These are phyloP conservation scores for Gossypium arboreum DNA, from an alignment of 345 rosid genomes.

Conservation along the genomic window DNA sequence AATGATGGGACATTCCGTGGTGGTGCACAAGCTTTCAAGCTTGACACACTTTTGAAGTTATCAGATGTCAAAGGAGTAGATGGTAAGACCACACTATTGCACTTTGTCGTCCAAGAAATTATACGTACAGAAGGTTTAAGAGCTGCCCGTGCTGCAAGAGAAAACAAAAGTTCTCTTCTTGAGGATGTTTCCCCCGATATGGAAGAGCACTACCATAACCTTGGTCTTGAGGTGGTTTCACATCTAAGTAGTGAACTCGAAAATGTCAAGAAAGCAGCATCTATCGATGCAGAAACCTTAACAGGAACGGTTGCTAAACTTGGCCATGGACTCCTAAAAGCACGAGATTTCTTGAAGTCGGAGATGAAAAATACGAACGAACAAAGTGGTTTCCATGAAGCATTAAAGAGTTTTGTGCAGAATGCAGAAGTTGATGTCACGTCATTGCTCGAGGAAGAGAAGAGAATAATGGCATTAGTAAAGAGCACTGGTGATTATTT, in stretches of 20 bases:
- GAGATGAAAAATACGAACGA: slow-evolving; percentile 70
- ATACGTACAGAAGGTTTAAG: slow-evolving; percentile 82
- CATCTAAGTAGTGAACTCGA: slow-evolving; percentile 68
- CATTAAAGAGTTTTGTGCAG: slow-evolving; percentile 71
- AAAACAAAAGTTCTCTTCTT: slow-evolving; percentile 63
- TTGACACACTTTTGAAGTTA: slow-evolving; percentile 92
- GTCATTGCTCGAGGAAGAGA: slow-evolving; percentile 70
- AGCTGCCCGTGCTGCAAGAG: slow-evolving; percentile 72
- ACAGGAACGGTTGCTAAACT: slow-evolving; percentile 71
- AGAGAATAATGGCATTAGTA: slow-evolving; percentile 81
- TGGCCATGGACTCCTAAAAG: slow-evolving; percentile 47
- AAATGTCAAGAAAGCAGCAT: slow-evolving; percentile 87
- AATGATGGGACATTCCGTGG: slow-evolving; percentile 97
- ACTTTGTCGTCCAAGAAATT: slow-evolving; percentile 95
- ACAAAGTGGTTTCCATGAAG: slow-evolving; percentile 66
- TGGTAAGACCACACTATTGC: slow-evolving; percentile 95
- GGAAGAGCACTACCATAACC: slow-evolving; percentile 62
- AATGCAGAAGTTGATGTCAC: slow-evolving; percentile 63
- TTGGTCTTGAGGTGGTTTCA: slow-evolving; percentile 87
- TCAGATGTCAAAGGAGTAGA: slow-evolving; percentile 92
- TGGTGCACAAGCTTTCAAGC: slow-evolving; percentile 95
- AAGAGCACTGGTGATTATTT: slow-evolving; percentile 92
- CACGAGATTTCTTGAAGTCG: slow-evolving; percentile 59
- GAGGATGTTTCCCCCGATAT: slow-evolving; percentile 51
- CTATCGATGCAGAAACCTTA: slow-evolving; percentile 72